These are phyloP conservation scores for Pyricularia sp. DNA, from an alignment of 2,329 filamentous ascomycete genomes.

Conservation along the genomic window DNA sequence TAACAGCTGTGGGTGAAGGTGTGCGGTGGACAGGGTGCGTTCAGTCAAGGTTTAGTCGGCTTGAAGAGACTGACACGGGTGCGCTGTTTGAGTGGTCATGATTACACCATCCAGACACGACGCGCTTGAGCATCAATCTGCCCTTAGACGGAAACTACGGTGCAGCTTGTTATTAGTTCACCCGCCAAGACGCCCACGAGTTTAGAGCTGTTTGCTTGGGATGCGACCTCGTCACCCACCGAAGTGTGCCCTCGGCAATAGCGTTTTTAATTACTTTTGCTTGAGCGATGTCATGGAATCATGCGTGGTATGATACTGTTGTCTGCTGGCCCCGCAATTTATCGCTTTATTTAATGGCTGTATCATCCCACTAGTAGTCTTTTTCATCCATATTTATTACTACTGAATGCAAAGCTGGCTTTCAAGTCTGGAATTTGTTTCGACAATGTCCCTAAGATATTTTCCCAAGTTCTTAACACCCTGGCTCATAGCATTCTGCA, in stretches of 20 bases:
- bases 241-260: neutral
- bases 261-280: too few relatives aligned
- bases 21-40: too few relatives aligned
- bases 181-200: neutral
- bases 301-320: too few relatives aligned
- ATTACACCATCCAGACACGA: neutral
- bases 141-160: neutral
- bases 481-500: neutral
- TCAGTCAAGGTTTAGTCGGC: neutral
- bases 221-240: neutral
- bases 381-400: too few relatives aligned
- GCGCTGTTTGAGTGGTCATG: neutral
- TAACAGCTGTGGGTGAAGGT: too few relatives aligned
- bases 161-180: neutral
- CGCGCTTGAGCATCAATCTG: neutral
- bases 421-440: too few relatives aligned
- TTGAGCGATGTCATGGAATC: too few relatives aligned
- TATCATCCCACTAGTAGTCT: too few relatives aligned
- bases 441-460: neutral
- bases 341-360: neutral
- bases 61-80: neutral
- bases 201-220: neutral
- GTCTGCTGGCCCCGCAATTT: neutral
- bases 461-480: neutral
- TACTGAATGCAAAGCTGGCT: too few relatives aligned